A percentile compares a stretch with the other conserved stretches of the same genome.
These are phyloP conservation scores for Flaveria brownii DNA, from an alignment of 129 eudicot genomes.

Conservation along the genomic window DNA sequence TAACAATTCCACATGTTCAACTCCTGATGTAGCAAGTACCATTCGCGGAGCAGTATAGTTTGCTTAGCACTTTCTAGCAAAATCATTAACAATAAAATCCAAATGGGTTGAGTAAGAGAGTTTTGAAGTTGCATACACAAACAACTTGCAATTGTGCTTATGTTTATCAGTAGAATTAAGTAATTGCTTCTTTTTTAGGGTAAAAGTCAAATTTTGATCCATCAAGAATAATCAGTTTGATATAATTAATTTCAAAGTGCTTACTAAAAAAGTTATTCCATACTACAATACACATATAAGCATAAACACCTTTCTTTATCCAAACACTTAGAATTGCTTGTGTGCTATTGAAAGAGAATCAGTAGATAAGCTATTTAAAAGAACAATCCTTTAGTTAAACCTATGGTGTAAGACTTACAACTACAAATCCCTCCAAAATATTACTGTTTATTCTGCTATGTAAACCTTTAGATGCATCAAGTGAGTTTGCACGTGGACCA, in stretches of 20 bases:
- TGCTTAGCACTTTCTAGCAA: constrained; percentile 42
- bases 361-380: not conserved
- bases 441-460: constrained; percentile 55
- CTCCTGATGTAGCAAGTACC: constrained; percentile 91
- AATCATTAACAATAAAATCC: not conserved
- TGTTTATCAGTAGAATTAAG: too few species aligned
- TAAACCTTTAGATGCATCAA: constrained; percentile 72
- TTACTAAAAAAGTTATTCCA: not conserved
- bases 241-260: not conserved
- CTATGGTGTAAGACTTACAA: constrained; percentile 55
- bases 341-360: not conserved
- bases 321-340: not conserved
- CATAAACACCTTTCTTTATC: not conserved
- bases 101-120: not conserved
- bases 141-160: not conserved
- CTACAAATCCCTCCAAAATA: constrained; percentile 71
- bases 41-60: constrained; percentile 90
- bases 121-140: not conserved
- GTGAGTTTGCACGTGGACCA: constrained; percentile 69
- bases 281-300: not conserved
- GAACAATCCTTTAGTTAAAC: not conserved
- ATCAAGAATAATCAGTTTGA: too few species aligned
- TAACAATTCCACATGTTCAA: constrained; percentile 80
- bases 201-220: too few species aligned
- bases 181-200: too few species aligned